phyloP scores from a whole-genome alignment of 345 rosid genomes.

The Eucalyptus decipiens region DNA sequence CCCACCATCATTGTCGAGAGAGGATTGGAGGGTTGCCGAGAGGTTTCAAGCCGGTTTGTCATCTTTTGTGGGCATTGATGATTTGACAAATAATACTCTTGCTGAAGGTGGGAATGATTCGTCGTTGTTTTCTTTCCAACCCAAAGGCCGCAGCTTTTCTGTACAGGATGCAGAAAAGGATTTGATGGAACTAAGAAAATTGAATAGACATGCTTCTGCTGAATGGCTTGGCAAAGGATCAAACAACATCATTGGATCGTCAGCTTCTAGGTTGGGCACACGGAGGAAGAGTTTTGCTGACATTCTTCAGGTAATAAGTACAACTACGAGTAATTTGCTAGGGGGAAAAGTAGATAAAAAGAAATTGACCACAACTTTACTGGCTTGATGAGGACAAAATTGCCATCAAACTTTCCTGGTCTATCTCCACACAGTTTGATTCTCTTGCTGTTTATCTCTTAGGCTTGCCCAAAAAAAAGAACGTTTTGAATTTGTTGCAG shows the following conservation, averaged over 20 bases:
- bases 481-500: background rate
- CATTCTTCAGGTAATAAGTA: slow-evolving; percentile 69
- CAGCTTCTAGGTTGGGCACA: slow-evolving; percentile 42
- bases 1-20: slow-evolving; percentile 74
- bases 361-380: background rate
- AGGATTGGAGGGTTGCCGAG: slow-evolving; percentile 85
- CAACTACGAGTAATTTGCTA: background rate
- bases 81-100: slow-evolving; percentile 34
- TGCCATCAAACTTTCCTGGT: background rate
- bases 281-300: slow-evolving; percentile 97
- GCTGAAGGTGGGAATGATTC: slow-evolving; percentile 22
- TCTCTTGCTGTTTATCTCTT: background rate
- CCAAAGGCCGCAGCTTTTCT: slow-evolving; percentile 35
- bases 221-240: slow-evolving; percentile 38
- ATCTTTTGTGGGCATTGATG: slow-evolving; percentile 35
- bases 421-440: background rate
- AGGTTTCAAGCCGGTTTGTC: slow-evolving; percentile 64
- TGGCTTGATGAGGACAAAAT: background rate
- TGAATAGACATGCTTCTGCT: slow-evolving; percentile 25
- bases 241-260: slow-evolving; percentile 19
- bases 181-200: slow-evolving; percentile 52
- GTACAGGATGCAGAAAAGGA: slow-evolving; percentile 56
- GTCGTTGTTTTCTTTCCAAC: slow-evolving; percentile 72
- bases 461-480: background rate
- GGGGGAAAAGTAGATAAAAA: background rate